Evolutionary conservation across 495 filamentous ascomycete species (phyloP).

Genomic region (Astrothelium subdiscretum): DNA sequence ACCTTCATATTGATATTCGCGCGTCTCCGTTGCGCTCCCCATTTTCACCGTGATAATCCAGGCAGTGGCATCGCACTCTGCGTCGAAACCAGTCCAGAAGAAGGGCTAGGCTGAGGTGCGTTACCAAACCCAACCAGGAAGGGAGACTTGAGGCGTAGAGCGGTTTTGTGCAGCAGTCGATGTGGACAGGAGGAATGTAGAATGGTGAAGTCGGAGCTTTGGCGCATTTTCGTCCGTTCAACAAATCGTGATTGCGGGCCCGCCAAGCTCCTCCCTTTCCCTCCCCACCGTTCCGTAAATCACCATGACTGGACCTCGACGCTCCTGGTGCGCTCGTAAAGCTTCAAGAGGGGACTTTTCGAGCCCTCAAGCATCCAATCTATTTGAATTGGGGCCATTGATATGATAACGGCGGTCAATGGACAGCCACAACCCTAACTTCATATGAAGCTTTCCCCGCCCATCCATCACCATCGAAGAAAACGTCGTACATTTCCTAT

Average conservation of each 20-base stretch:
- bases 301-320: neutral
- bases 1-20: constrained; percentile 7
- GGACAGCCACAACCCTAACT: neutral
- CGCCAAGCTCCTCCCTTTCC: neutral
- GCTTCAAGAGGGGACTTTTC: neutral
- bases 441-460: neutral
- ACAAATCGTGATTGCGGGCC: neutral
- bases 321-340: neutral
- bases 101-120: no score
- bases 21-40: constrained; percentile 1
- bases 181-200: no score
- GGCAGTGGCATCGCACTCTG: neutral
- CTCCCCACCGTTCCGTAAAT: neutral
- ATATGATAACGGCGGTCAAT: neutral
- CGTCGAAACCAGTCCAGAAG: neutral
- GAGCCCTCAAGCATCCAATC: neutral
- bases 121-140: no score
- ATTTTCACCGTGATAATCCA: neutral
- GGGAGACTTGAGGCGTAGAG: no score
- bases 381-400: neutral
- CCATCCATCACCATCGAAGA: neutral
- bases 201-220: neutral
- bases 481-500: neutral
- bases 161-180: no score
- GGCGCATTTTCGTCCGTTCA: neutral